Evolutionary conservation across 805 yeast genomes (phyloP).

Genomic region (Sungouiella thailandica): DNA sequence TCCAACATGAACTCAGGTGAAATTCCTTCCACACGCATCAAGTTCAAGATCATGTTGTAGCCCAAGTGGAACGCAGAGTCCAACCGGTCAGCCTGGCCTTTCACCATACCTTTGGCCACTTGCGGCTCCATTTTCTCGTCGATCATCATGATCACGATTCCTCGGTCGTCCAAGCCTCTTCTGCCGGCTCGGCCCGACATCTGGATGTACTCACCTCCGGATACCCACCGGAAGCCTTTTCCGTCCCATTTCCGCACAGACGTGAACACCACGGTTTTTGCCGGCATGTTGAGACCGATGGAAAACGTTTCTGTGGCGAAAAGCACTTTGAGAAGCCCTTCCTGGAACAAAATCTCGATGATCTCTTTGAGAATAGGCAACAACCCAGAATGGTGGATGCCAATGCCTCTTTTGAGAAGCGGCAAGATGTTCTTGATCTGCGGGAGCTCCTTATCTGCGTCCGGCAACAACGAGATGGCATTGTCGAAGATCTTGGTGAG

Average conservation of each 20-base stretch:
- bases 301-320: slow-evolving; percentile 99
- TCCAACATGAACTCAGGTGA: slow-evolving; percentile 97
- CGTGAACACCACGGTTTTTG: slow-evolving; percentile 96
- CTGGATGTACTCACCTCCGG: slow-evolving; percentile 99
- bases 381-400: slow-evolving; percentile 96
- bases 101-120: slow-evolving; percentile 98
- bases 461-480: slow-evolving; percentile 85
- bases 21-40: slow-evolving; percentile 96
- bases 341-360: slow-evolving; percentile 93
- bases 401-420: slow-evolving; percentile 88
- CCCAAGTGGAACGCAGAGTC: slow-evolving; percentile 98
- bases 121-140: slow-evolving; percentile 99
- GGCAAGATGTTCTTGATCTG: slow-evolving; percentile 93
- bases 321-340: slow-evolving; percentile 87
- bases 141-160: slow-evolving; percentile 98
- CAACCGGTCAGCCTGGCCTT: slow-evolving; percentile 95
- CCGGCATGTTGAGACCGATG: slow-evolving; percentile 98
- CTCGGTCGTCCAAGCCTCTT: slow-evolving; percentile 98
- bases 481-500: slow-evolving; percentile 84
- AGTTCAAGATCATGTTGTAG: slow-evolving; percentile 92
- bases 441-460: slow-evolving; percentile 85
- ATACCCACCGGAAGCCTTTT: slow-evolving; percentile 94
- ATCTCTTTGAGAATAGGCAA: slow-evolving; percentile 92
- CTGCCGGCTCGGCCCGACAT: slow-evolving; percentile 99
- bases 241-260: slow-evolving; percentile 99